phyloP scores from a whole-genome alignment of 2,329 filamentous ascomycete species.

The Trichoderma sp. region DNA sequence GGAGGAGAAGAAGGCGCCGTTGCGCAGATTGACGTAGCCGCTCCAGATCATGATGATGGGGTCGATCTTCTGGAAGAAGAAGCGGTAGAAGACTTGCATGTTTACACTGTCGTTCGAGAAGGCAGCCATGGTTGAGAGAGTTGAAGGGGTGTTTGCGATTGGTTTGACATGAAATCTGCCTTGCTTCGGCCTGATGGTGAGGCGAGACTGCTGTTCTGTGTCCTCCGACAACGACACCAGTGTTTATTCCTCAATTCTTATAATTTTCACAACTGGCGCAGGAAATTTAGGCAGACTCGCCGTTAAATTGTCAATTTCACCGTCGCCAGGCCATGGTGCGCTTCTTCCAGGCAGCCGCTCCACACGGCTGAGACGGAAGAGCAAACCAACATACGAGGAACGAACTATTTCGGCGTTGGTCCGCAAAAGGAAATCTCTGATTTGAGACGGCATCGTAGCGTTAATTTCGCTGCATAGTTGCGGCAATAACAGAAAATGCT shows the following conservation, averaged over 20 bases:
- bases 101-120: not conserved
- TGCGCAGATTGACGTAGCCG: slow-evolving; percentile 23
- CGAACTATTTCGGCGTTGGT: not conserved
- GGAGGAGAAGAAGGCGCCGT: slow-evolving; percentile 9
- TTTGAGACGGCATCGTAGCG: not conserved
- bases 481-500: not conserved
- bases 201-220: not conserved
- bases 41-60: slow-evolving; percentile 25
- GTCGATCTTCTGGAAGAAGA: slow-evolving; percentile 26
- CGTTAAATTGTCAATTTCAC: not conserved
- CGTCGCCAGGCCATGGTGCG: not conserved
- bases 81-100: slow-evolving; percentile 21
- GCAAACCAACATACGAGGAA: not conserved
- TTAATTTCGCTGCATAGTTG: not conserved
- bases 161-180: not conserved
- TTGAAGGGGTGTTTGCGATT: not conserved
- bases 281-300: not conserved
- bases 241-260: not conserved
- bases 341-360: not conserved
- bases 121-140: not conserved
- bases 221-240: not conserved
- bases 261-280: not conserved
- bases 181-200: not conserved
- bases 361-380: not conserved
- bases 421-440: not conserved